Evolutionary conservation across 208 protist genomes (phyloP), one percentile per base, ranked within the genome.

Genomic region (Leishmania braziliensis): DNA sequence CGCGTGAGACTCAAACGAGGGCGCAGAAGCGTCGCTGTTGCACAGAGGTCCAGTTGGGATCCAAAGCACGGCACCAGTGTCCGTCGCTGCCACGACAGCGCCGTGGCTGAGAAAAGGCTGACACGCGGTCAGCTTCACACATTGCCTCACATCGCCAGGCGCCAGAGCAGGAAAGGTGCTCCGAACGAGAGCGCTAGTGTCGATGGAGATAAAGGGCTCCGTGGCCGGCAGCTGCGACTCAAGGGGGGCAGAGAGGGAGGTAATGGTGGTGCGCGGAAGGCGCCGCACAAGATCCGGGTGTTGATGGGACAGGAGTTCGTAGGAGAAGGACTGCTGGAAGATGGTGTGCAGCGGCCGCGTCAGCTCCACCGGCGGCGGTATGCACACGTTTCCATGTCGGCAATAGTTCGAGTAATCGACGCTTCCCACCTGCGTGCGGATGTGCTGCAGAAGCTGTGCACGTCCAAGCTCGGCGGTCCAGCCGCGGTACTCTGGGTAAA

Each of bases 401-500:
- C 87, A 94, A 80, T 94, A 95, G 43, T 90, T 88, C 56, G 81
- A 83, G 69, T 68, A 88, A 48, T 86, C 81, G 78, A 84, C 75
- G 62, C 82, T 86, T 43, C 88, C 86, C 63, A 91, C 82, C n/a
- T 88, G 75, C 51, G 88, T 91, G 36, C 76, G 75, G 63, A 97
- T 93, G 56, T 93, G 62, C 36, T 87, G 79, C 43, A 94, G 74
- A 46, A 97, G 88, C 76, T 95, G 88, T 33, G 91, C 71, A 33
- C 94, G 92, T 16, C 92, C 92, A 53, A 87, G 72, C 77, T 91
- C 86, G 6, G 93, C 88, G 16, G 88, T 93, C 93, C 94, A 97
- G 18, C 86, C 84, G 58, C 91, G 90, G 77, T 91, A 96, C 79
- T 93, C 88, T 1, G 92, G 91, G 85, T 94, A 97, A 48, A 88